These are phyloP conservation scores for Coniella lustricola DNA, from an alignment of 2,329 filamentous ascomycete species.

Conservation along the genomic window DNA sequence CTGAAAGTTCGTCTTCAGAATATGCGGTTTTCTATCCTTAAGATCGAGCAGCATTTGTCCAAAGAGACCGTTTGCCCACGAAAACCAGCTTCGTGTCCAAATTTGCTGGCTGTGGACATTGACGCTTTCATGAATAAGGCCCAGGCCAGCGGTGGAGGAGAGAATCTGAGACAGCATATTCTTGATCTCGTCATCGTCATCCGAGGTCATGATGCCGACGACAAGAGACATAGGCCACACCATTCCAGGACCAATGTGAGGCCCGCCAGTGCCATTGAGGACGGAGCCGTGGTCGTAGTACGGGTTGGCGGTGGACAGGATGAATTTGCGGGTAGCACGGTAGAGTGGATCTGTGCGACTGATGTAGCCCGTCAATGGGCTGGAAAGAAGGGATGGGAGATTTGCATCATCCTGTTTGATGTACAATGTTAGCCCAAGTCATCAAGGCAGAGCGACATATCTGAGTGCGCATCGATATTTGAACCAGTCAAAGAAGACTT, in stretches of 20 bases:
- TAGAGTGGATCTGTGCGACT: constrained; percentile 46
- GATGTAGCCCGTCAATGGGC: constrained; percentile 48
- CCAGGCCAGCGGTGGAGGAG: constrained; percentile 53
- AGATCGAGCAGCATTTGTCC: constrained; percentile 75
- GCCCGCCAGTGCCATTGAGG: constrained; percentile 21
- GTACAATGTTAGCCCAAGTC: background rate
- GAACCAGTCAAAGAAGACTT: background rate
- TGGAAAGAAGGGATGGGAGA: constrained; percentile 46
- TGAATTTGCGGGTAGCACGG: constrained; percentile 60
- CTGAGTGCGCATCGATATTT: too few relatives aligned
- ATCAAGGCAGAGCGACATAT: too few relatives aligned
- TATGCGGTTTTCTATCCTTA: constrained; percentile 61
- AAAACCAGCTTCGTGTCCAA: constrained; percentile 53
- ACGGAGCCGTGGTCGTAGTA: constrained; percentile 36
- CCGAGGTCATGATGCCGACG: constrained; percentile 59
- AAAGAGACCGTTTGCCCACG: constrained; percentile 89
- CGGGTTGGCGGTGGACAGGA: constrained; percentile 54
- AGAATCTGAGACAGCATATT: constrained; percentile 45
- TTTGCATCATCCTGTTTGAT: constrained; percentile 49
- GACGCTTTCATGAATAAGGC: constrained; percentile 62
- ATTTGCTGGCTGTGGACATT: constrained; percentile 49
- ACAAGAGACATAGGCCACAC: constrained; percentile 69
- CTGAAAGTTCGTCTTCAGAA: constrained; percentile 44
- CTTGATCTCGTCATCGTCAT: constrained; percentile 56
- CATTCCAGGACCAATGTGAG: constrained; percentile 38